These are phyloP conservation scores for Lipomyces sp. DNA, from an alignment of 805 yeast genomes.

Conservation along the genomic window DNA sequence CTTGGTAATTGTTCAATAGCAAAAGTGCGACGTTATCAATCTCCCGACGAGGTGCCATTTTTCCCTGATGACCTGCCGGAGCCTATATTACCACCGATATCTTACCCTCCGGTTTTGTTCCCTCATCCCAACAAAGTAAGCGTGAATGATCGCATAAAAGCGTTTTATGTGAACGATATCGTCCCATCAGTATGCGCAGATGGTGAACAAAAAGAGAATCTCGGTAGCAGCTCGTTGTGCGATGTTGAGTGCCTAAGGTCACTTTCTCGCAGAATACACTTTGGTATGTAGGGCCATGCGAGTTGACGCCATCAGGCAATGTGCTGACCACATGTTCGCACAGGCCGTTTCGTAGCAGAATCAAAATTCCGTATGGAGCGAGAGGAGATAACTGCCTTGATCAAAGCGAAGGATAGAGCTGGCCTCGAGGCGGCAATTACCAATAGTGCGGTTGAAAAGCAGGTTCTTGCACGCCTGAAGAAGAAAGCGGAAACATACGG, in stretches of 20 bases:
- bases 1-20: constrained; percentile 45
- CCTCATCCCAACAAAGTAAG: constrained; percentile 73
- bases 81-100: constrained; percentile 77
- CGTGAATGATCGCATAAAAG: constrained; percentile 70
- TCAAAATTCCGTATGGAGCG: constrained; percentile 78
- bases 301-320: background rate
- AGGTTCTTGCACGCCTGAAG: constrained; percentile 75
- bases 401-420: constrained; percentile 63
- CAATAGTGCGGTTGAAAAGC: constrained; percentile 82
- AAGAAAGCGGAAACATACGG: constrained; percentile 88
- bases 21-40: constrained; percentile 84
- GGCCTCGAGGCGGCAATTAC: constrained; percentile 85
- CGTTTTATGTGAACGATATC: constrained; percentile 70
- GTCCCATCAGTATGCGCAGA: constrained; percentile 55
- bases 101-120: constrained; percentile 81
- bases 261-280: constrained; percentile 88
- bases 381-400: constrained; percentile 66
- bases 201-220: constrained; percentile 76
- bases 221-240: constrained; percentile 81
- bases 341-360: constrained; percentile 83
- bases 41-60: constrained; percentile 93
- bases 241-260: constrained; percentile 90
- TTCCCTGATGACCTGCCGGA: constrained; percentile 68
- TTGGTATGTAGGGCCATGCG: constrained; percentile 60
- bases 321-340: background rate